Evolutionary conservation across 2,329 filamentous ascomycete genomes (phyloP).

Genomic region (Exophiala spinifera): DNA sequence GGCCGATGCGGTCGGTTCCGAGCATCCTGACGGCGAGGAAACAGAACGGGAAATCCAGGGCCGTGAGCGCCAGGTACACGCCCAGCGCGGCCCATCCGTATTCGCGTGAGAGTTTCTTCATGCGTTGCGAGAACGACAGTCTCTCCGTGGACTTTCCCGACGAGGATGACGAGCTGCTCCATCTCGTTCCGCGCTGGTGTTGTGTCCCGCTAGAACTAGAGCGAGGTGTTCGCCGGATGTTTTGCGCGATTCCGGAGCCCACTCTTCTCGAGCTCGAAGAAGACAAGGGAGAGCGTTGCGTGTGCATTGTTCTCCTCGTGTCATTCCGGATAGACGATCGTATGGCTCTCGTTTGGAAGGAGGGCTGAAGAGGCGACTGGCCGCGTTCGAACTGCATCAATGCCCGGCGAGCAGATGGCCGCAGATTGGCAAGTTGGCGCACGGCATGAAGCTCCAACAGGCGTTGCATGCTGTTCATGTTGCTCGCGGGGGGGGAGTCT

Average conservation of each 20-base stretch:
- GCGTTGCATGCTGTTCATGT: conserved; percentile 25
- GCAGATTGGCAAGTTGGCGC: conserved; percentile 6
- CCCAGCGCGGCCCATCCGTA: conserved; percentile 93
- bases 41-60: conserved; percentile 91
- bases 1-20: conserved; percentile 80
- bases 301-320: conserved; percentile 11
- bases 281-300: conserved; percentile 8
- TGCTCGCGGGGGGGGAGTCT: background rate
- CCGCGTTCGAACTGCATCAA: conserved; percentile 10
- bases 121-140: conserved; percentile 62
- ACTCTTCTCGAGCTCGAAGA: background rate
- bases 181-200: conserved; percentile 4
- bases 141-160: conserved; percentile 30
- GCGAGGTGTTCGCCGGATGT: conserved; percentile 11
- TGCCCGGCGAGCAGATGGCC: conserved; percentile 3
- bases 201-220: background rate
- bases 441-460: conserved; percentile 11
- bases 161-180: conserved; percentile 16
- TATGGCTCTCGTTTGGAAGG: conserved; percentile 23
- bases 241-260: background rate
- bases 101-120: conserved; percentile 82
- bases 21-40: conserved; percentile 81
- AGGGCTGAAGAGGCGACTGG: conserved; percentile 9
- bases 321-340: background rate
- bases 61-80: conserved; percentile 81